Evolutionary conservation across 495 filamentous ascomycete species (phyloP), one percentile per base, ranked within the genome.

Genomic region (Tetracladium setigerum): DNA sequence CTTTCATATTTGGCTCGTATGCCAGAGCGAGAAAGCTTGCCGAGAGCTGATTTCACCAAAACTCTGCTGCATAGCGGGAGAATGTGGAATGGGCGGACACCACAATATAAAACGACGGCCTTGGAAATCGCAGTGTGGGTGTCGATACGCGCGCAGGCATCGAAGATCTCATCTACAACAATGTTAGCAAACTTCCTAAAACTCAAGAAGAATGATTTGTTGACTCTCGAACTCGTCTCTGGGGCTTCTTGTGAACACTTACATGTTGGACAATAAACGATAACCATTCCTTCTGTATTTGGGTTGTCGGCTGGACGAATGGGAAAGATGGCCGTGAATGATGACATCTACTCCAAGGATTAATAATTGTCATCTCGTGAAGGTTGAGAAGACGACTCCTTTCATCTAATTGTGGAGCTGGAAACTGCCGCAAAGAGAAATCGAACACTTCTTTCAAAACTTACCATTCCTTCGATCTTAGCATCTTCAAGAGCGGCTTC

Each of bases 11-110:
- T 44, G 0, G 50, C 48, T 22, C 54, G 55, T 14, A 76, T 51
- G 41, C 70, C 73, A 6, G 58, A 37, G 0, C 67, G 61, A 6
- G 73, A 74, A 3, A 78, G 35, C 54, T 78, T 78, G 6, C 73
- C 74, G 12, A 77, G 59, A 0, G 72, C 54, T 4, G 69, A 60
- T 49, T 63, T 73, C 37, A 56, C 64, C 30, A 68, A 46, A 17
- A 50, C 42, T 6, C 16, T 19, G 43, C 16, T 42, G 18, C 39
- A 22, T 10, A 51, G 39, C 5, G 51, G 49, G 22, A 59, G 51
- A 13, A 53, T 46, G 19, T 58, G 47, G 39, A 49, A 53, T 9
- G 47, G 55, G 17, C 61, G 57, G 5, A 55, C 51, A 40, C 61
- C 63, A 11, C 60, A 61, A 12, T 8, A 55, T 45, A 38, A 43